phyloP scores from a whole-genome alignment of 1,284 basidiomycete genomes.

The Ganoderma resinaceum region DNA sequence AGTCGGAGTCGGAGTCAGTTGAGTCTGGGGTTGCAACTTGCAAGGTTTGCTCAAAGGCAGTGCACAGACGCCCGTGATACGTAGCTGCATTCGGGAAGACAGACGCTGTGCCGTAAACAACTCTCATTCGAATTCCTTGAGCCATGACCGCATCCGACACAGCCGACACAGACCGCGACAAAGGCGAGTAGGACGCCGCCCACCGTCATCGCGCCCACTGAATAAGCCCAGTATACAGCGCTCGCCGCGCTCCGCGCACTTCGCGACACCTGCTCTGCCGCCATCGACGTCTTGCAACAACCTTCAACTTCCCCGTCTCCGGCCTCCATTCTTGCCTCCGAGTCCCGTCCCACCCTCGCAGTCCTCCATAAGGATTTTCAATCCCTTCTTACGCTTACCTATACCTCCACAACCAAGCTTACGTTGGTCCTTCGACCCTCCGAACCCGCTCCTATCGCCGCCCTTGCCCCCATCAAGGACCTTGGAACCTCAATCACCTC shows the following conservation, averaged over 20 bases:
- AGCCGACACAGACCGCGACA: constrained; percentile 20
- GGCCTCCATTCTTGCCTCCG: constrained; percentile 28
- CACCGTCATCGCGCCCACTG: constrained; percentile 14
- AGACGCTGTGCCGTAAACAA: not conserved
- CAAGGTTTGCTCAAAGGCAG: not conserved
- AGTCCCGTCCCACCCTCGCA: constrained; percentile 40
- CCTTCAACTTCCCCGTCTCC: constrained; percentile 19
- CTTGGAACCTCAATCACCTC: constrained; percentile 59
- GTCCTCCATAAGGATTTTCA: constrained; percentile 63
- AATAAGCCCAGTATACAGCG: constrained; percentile 32
- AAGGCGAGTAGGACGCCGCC: constrained; percentile 27
- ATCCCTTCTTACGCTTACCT: constrained; percentile 67
- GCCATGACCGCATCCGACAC: constrained; percentile 12
- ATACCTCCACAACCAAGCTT: constrained; percentile 67
- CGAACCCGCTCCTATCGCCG: constrained; percentile 60
- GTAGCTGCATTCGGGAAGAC: not conserved
- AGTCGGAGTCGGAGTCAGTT: not conserved
- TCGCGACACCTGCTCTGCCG: constrained; percentile 52
- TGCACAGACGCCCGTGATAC: not conserved
- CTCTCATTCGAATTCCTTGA: not conserved
- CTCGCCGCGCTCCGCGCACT: constrained; percentile 35
- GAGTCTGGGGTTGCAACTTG: not conserved
- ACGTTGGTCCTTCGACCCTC: constrained; percentile 70
- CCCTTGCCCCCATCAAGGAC: constrained; percentile 63
- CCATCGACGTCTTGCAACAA: constrained; percentile 43